Evolutionary conservation across 129 eudicot genomes (phyloP), one percentile per base, ranked within the genome.

Genomic region (Ambrosia artemisiifolia): DNA sequence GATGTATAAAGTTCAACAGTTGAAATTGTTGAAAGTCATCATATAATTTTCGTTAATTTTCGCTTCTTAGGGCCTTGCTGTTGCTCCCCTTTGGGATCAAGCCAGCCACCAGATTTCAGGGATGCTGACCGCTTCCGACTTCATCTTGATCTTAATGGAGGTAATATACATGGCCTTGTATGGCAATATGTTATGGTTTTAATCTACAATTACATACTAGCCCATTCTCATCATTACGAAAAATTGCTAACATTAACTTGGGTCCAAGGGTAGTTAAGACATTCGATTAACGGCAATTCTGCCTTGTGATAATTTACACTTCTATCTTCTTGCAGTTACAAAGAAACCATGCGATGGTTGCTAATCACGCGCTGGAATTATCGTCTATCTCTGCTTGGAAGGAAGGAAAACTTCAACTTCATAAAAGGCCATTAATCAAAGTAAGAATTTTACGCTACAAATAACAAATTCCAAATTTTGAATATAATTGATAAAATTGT

Each of bases 101-200:
- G 65, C 67, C 12, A 50, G 56, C 19, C 66, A 73, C 61, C 81
- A 74, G 71, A 79, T 87, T 71, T 64, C 80, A 36, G 89, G 89
- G 70, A 87, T 87, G 89, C 63, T 87, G 61, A 87, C 89, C 7
- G 79, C 87, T 57, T 84, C 89, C 34, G 89, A 87, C 78, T 87
- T 87, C 70, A 82, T 87, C 46, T 20, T 57, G 63, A 57, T 57
- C 24, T 57, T 57, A 28, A 57, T 57, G 63, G 63, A 28, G 63
- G 63, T 57, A 57, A 20, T 16, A 57, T 60, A 60, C 63, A 24
- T 28, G 63, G 1, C 38, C 63, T 57, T 57, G 11, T 57, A 20
- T 57, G 16, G 36, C n/a, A n/a, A n/a, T n/a, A n/a, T n/a, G n/a
- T n/a, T 4, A 57, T 3, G 36, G 35, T 57, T 20, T 28, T 24